Percentiles rank a stretch among this genome's conserved stretches.
Conservation (phyloP, 345 rosid species). For the Hibiscus mutabilis region DNA sequence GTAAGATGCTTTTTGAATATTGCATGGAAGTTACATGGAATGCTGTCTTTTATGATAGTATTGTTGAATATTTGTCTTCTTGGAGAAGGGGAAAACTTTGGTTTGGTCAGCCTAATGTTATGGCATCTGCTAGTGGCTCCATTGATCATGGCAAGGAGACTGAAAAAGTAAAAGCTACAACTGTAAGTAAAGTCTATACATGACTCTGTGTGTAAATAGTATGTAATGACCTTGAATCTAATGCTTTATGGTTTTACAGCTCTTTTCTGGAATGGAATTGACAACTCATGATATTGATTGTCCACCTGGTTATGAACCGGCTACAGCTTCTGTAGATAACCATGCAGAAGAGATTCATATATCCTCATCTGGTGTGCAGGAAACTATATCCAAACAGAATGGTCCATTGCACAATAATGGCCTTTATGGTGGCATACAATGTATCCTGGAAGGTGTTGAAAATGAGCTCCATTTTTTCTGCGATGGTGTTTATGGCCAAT, state of each 20-base stretch:
- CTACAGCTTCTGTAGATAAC: slow-evolving; percentile 20
- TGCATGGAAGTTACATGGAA: slow-evolving; percentile 88
- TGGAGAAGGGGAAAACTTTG: slow-evolving; percentile 76
- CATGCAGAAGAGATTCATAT: slow-evolving; percentile 4
- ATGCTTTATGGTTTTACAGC: slow-evolving; percentile 33
- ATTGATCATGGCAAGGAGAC: slow-evolving; percentile 10
- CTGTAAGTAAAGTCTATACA: slow-evolving; percentile 24
- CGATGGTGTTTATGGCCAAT: slow-evolving; percentile 33
- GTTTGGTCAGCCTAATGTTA: slow-evolving; percentile 33
- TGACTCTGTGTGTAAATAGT: neutral
- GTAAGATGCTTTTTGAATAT: slow-evolving; percentile 51
- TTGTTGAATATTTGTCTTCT: slow-evolving; percentile 39
- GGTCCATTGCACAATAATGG: slow-evolving; percentile 11
- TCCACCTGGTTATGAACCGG: slow-evolving; percentile 41
- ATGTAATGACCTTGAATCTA: slow-evolving; percentile 14
- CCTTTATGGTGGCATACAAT: slow-evolving; percentile 21
- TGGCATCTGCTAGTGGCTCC: slow-evolving; percentile 17
- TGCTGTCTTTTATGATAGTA: slow-evolving; percentile 67
- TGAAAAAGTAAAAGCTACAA: slow-evolving; percentile 23
- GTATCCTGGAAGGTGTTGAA: slow-evolving; percentile 46
- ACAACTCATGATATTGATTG: slow-evolving; percentile 28
- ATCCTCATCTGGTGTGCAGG: slow-evolving; percentile 20
- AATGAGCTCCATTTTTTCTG: slow-evolving; percentile 54
- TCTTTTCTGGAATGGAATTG: slow-evolving; percentile 27
- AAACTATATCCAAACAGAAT: slow-evolving; percentile 21